Percentiles rank a stretch among this genome's conserved stretches.
Conservation (phyloP, 2,329 filamentous ascomycete genomes). For the Epichloe festucae region DNA sequence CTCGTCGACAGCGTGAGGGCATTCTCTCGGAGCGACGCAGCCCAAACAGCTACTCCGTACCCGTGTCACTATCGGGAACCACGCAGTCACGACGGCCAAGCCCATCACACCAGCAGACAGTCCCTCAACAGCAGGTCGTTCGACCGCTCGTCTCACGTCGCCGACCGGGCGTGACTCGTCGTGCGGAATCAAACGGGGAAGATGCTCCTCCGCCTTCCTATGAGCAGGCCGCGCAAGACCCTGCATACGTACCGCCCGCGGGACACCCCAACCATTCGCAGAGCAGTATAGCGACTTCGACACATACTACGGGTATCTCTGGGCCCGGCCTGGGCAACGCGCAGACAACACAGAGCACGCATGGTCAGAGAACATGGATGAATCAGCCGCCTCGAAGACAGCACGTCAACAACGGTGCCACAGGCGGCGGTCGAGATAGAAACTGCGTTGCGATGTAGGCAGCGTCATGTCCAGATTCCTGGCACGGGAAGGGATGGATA, state of each 20-base stretch:
- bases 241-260: conserved; percentile 37
- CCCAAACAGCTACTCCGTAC: conserved; percentile 11
- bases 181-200: conserved; percentile 27
- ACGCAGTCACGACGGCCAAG: neutral
- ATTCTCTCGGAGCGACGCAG: conserved; percentile 43
- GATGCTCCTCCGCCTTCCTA: conserved; percentile 46
- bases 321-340: neutral
- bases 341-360: neutral
- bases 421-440: conserved; percentile 12
- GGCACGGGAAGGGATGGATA: neutral
- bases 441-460: conserved; percentile 37
- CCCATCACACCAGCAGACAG: neutral
- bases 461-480: neutral
- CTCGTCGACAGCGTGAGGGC: conserved; percentile 51
- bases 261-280: conserved; percentile 37
- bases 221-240: conserved; percentile 40
- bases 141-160: conserved; percentile 29
- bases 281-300: conserved; percentile 18
- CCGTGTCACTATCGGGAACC: neutral
- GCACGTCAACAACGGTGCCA: conserved; percentile 1
- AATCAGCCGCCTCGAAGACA: conserved; percentile 9
- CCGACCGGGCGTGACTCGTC: conserved; percentile 22
- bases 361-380: neutral
- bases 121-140: conserved; percentile 22
- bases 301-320: conserved; percentile 4